Conservation (phyloP, 108 stramenopile genomes). For the Seminavis robusta region DNA sequence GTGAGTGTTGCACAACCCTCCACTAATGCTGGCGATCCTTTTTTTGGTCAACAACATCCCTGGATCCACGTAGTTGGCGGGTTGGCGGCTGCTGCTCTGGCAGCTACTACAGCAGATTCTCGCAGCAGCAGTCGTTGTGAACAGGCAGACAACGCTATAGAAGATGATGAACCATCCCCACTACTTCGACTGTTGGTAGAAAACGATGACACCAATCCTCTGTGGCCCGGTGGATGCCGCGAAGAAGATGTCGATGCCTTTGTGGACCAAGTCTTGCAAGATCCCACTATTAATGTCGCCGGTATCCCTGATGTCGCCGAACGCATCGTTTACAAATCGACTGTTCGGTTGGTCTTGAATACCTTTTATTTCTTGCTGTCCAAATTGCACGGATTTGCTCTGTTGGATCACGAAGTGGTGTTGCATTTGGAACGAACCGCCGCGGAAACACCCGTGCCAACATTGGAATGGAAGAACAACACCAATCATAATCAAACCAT, state of each 20-base stretch:
- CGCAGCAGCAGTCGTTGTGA: too few species aligned
- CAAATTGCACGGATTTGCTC: conserved; percentile 13
- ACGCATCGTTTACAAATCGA: conserved; percentile 22
- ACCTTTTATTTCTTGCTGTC: conserved; percentile 11
- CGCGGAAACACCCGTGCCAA: neutral
- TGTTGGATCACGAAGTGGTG: conserved; percentile 21
- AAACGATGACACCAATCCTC: too few species aligned
- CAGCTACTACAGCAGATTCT: too few species aligned
- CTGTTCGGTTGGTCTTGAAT: conserved; percentile 29
- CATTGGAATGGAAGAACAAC: neutral
- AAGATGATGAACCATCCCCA: too few species aligned
- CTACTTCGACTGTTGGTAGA: too few species aligned
- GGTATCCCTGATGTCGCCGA: conserved; percentile 28
- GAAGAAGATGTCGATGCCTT: conserved; percentile 25
- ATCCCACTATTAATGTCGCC: conserved; percentile 24
- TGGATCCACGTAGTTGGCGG: too few species aligned
- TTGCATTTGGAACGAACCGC: neutral
- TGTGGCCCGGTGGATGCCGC: too few species aligned
- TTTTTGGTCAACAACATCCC: too few species aligned
- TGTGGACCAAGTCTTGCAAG: conserved; percentile 19
- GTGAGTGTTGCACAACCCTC: too few species aligned
- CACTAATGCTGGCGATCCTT: too few species aligned
- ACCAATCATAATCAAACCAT: neutral
- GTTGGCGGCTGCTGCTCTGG: too few species aligned
- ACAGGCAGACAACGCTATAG: too few species aligned